Conservation (phyloP, 2,329 filamentous ascomycete species). For the Talaromyces sp. region DNA sequence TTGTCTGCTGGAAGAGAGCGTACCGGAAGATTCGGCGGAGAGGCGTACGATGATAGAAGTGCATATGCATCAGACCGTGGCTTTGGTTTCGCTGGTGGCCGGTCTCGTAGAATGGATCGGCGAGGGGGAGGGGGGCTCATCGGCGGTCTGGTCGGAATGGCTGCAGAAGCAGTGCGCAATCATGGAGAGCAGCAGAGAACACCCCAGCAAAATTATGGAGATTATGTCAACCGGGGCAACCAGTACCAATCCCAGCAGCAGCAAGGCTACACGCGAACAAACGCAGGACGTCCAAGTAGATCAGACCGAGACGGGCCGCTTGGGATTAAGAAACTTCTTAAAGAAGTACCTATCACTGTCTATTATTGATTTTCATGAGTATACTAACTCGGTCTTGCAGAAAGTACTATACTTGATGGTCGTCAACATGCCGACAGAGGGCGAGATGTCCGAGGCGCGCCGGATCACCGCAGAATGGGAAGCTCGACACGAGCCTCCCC, state of each 20-base stretch:
- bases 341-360: background rate
- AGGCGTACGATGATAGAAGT: background rate
- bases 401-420: constrained; percentile 49
- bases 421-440: constrained; percentile 45
- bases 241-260: background rate
- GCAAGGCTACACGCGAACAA: background rate
- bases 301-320: background rate
- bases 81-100: background rate
- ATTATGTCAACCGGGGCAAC: too few relatives aligned
- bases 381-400: constrained; percentile 9
- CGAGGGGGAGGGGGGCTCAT: background rate
- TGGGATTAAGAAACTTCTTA: background rate
- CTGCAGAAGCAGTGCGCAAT: background rate
- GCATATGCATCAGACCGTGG: background rate
- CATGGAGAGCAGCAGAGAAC: background rate
- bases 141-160: background rate
- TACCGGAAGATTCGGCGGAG: background rate
- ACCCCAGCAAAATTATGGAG: background rate
- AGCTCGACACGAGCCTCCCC: background rate
- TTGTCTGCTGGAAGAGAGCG: background rate
- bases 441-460: constrained; percentile 28
- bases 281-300: background rate
- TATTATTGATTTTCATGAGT: background rate
- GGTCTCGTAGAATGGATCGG: background rate
- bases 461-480: constrained; percentile 1